Conservation (phyloP, 2,329 filamentous ascomycete genomes). For the Immersiporthe knoxdaviesiana region DNA sequence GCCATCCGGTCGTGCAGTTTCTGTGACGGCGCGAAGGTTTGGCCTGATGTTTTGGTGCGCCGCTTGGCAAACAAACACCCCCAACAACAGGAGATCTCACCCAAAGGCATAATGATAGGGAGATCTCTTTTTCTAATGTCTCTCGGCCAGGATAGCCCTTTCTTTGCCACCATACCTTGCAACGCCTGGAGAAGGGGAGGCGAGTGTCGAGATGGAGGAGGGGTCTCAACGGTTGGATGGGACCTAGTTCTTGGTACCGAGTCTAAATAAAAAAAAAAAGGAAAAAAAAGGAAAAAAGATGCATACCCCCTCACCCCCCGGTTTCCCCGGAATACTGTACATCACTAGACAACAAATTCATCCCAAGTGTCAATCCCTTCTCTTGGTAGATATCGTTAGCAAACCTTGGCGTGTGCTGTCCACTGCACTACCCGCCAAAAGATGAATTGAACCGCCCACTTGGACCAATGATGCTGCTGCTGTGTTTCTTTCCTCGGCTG, state of each 20-base stretch:
- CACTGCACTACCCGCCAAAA: too few relatives aligned
- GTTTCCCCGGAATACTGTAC: background rate
- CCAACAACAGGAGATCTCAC: background rate
- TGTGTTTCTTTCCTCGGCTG: background rate
- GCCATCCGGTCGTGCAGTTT: background rate
- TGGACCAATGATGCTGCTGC: background rate
- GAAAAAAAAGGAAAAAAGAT: too few relatives aligned
- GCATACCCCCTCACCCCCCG: too few relatives aligned
- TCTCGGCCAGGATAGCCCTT: background rate
- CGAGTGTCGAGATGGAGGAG: too few relatives aligned
- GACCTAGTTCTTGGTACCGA: background rate
- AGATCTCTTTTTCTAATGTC: too few relatives aligned
- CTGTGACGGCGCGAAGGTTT: constrained; percentile 22
- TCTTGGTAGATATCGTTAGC: too few relatives aligned
- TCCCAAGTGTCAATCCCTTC: too few relatives aligned
- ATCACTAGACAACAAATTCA: background rate
- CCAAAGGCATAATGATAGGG: background rate
- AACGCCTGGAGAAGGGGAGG: too few relatives aligned
- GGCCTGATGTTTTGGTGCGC: constrained; percentile 21
- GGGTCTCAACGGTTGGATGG: background rate
- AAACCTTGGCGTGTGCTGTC: too few relatives aligned
- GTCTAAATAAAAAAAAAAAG: too few relatives aligned
- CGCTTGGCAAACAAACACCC: constrained; percentile 12
- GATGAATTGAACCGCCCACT: too few relatives aligned
- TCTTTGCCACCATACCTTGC: too few relatives aligned